Evolutionary conservation across 2,329 filamentous ascomycete genomes (phyloP).

Genomic region (Bipolaris bicolor): DNA sequence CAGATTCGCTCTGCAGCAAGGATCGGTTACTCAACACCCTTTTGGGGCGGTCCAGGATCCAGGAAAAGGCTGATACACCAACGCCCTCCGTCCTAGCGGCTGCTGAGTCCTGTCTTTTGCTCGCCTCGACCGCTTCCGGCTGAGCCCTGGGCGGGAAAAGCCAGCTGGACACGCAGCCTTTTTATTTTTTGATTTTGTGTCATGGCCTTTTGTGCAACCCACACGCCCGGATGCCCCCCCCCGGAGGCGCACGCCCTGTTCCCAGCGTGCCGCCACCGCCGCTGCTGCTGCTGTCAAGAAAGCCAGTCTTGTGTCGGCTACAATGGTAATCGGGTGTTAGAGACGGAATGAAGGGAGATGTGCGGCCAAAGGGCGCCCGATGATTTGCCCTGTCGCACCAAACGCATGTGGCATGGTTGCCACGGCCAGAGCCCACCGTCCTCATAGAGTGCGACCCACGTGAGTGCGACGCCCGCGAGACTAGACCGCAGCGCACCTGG

Average conservation of each 20-base stretch:
- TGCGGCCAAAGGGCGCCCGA: constrained; percentile 5
- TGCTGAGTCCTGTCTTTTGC: constrained; percentile 10
- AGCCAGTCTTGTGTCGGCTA: neutral
- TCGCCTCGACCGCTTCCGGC: neutral
- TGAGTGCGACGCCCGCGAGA: constrained; percentile 15
- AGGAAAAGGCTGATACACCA: constrained; percentile 28
- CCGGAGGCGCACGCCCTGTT: neutral
- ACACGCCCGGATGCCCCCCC: neutral
- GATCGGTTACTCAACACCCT: constrained; percentile 29
- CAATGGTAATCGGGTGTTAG: constrained; percentile 7
- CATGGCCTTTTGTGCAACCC: neutral
- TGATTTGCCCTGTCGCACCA: constrained; percentile 13
- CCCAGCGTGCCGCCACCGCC: neutral
- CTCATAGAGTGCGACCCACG: constrained; percentile 17
- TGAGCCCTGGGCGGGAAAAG: neutral
- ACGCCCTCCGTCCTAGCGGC: constrained; percentile 22
- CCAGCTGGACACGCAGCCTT: constrained; percentile 9
- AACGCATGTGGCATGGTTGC: constrained; percentile 7
- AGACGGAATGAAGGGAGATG: constrained; percentile 15
- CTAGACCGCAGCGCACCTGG: constrained; percentile 20
- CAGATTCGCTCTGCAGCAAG: constrained; percentile 24
- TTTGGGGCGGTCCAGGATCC: constrained; percentile 21
- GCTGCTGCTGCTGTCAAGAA: neutral
- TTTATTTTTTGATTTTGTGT: too few species aligned
- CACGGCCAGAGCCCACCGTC: constrained; percentile 1